Evolutionary conservation across 1,139 yeast genomes (phyloP).

Genomic region (Hyphopichia pseudoburtonii): DNA sequence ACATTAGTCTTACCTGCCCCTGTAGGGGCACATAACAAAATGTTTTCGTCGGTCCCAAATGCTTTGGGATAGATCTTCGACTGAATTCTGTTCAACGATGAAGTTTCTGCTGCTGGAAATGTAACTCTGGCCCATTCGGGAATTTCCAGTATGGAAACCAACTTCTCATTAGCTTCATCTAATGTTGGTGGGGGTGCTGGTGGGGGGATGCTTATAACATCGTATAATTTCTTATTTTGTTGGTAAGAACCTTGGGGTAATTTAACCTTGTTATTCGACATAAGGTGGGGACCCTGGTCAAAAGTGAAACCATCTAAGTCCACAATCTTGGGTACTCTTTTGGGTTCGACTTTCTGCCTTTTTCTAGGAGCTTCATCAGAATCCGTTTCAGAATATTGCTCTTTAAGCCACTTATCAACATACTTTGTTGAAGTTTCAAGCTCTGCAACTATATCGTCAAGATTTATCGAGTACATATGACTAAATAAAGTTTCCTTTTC

Average conservation of each 20-base stretch:
- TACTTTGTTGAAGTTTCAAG: constrained; percentile 5
- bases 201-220: constrained; percentile 81
- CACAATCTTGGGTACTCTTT: constrained; percentile 52
- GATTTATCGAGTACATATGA: constrained; percentile 23
- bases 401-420: too few species aligned
- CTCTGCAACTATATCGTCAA: constrained; percentile 21
- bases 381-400: too few species aligned
- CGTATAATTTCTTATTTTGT: constrained; percentile 71
- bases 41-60: constrained; percentile 65
- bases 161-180: constrained; percentile 41
- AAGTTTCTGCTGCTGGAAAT: constrained; percentile 68
- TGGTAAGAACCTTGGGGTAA: constrained; percentile 86
- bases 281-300: constrained; percentile 70
- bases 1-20: constrained; percentile 99
- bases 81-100: constrained; percentile 76
- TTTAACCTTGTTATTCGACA: constrained; percentile 65
- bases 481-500: constrained; percentile 26
- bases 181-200: constrained; percentile 51
- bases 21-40: constrained; percentile 93
- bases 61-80: constrained; percentile 80
- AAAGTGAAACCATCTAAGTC: constrained; percentile 66
- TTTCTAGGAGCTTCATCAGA: constrained; percentile 9
- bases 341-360: constrained; percentile 16
- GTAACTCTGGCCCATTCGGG: constrained; percentile 84
- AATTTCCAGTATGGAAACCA: constrained; percentile 59